A percentile compares a stretch with the other conserved stretches of the same genome.
Conservation (phyloP, 345 rosid species). For the Syzygium aqueum region DNA sequence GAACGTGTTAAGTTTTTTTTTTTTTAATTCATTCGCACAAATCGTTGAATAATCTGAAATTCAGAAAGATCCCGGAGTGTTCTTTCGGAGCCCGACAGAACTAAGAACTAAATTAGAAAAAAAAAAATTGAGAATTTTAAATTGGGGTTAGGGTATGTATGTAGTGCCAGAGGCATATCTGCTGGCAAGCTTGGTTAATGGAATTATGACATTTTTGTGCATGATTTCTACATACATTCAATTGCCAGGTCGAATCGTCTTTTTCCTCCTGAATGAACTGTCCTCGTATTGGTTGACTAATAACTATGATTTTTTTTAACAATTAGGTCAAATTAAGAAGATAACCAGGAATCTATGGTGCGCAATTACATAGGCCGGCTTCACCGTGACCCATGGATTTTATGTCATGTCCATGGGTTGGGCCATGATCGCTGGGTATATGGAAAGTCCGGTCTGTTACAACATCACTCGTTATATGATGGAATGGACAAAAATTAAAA, state of each 20-base stretch:
- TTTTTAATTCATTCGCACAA: neutral
- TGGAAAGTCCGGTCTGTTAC: neutral
- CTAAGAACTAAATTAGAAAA: neutral
- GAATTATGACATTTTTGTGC: neutral
- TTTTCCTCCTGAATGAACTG: neutral
- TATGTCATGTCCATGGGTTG: neutral
- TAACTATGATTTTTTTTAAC: neutral
- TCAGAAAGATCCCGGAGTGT: neutral
- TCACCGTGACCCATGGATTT: neutral
- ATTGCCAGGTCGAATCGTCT: neutral
- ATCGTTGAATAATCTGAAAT: neutral
- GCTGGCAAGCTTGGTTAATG: too few relatives aligned
- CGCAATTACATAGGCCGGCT: neutral
- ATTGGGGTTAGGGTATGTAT: neutral
- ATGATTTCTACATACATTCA: neutral
- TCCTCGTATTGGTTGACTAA: neutral
- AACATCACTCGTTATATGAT: too few relatives aligned
- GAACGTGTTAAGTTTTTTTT: neutral
- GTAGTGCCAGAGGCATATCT: too few relatives aligned
- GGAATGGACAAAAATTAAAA: neutral
- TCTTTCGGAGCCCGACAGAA: neutral
- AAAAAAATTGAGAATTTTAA: neutral
- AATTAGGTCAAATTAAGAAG: neutral
- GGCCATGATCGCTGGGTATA: neutral
- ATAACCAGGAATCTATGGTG: neutral